Percentiles rank a stretch among this genome's conserved stretches.
These are phyloP conservation scores for Cucumis cinereus DNA, from an alignment of 306 rosid genomes.

Conservation along the genomic window DNA sequence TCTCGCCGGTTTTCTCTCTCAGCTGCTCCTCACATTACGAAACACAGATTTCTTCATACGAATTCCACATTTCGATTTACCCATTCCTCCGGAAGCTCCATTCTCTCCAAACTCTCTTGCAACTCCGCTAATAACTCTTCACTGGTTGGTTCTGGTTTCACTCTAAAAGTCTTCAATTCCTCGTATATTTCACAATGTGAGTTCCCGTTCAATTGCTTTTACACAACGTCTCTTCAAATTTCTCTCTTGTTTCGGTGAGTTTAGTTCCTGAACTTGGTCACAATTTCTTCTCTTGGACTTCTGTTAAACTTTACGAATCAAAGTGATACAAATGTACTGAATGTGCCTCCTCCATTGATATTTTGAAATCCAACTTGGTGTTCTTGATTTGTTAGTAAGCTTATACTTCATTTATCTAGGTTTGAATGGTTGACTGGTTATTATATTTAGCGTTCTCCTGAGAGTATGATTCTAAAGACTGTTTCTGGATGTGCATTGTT, in stretches of 20 bases:
- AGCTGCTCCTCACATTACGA: neutral
- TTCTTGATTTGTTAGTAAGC: neutral
- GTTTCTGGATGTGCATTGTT: neutral
- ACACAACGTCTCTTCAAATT: neutral
- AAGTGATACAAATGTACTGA: neutral
- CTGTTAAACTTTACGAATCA: neutral
- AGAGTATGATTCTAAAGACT: neutral
- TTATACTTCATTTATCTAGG: neutral
- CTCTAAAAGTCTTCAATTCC: neutral
- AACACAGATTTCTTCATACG: neutral
- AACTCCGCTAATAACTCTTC: neutral
- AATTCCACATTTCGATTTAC: neutral
- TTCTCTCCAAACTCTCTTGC: neutral
- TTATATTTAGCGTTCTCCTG: neutral
- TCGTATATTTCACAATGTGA: neutral
- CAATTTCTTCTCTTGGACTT: neutral
- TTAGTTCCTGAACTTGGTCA: neutral
- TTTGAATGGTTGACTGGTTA: neutral
- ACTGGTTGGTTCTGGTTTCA: neutral
- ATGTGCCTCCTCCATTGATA: neutral
- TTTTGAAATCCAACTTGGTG: neutral
- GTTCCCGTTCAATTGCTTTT: neutral
- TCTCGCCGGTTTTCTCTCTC: neutral
- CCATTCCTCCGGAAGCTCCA: neutral
- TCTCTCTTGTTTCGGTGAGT: neutral